These are phyloP conservation scores for Hypoxylon sp. DNA, from an alignment of 2,329 filamentous ascomycete species.

Conservation along the genomic window DNA sequence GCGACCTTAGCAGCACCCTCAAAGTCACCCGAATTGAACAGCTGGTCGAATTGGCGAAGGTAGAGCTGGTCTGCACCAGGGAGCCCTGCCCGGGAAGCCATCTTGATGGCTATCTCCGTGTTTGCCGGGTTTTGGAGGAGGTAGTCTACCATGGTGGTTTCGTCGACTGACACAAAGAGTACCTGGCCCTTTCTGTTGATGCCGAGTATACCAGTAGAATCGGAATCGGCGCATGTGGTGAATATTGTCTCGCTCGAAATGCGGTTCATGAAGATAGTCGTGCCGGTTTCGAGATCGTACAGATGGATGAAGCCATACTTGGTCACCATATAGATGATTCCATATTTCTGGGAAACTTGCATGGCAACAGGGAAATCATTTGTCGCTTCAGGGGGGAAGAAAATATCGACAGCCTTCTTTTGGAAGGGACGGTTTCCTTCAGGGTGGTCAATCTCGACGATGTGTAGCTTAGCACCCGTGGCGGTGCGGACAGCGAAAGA, in stretches of 20 bases:
- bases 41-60: conserved; percentile 89
- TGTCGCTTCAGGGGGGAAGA: conserved; percentile 93
- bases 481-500: conserved; percentile 94
- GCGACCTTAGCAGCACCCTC: conserved; percentile 93
- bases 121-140: conserved; percentile 97
- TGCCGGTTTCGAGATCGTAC: conserved; percentile 95
- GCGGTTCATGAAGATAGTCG: conserved; percentile 99
- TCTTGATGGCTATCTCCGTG: conserved; percentile 91
- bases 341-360: conserved; percentile 96
- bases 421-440: conserved; percentile 88
- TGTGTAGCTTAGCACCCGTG: conserved; percentile 92
- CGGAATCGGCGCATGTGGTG: conserved; percentile 85
- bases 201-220: conserved; percentile 88
- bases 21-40: conserved; percentile 84
- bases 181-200: conserved; percentile 99
- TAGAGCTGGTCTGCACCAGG: conserved; percentile 96
- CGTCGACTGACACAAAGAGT: conserved; percentile 92
- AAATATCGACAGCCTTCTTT: conserved; percentile 98
- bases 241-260: conserved; percentile 99
- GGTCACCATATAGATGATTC: conserved; percentile 95
- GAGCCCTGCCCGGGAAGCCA: conserved; percentile 92
- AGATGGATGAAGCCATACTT: conserved; percentile 99
- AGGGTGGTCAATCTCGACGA: conserved; percentile 96
- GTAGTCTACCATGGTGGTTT: conserved; percentile 91
- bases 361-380: conserved; percentile 99